A percentile compares a stretch with the other conserved stretches of the same genome.
phyloP scores from a whole-genome alignment of 345 rosid species.

The Ceriops decandra region DNA sequence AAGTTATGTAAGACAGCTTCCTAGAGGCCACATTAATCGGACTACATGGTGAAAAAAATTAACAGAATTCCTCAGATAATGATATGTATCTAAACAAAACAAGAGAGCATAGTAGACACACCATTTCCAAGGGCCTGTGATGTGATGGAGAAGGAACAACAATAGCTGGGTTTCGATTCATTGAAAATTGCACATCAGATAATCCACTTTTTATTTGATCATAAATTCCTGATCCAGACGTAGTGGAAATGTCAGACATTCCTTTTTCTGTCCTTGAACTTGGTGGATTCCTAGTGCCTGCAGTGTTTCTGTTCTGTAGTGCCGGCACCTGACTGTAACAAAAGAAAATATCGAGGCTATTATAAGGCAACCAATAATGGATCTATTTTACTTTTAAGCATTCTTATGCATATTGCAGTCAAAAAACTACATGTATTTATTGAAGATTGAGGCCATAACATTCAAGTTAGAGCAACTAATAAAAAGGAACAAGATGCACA shows the following conservation, averaged over 20 bases:
- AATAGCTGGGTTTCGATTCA: constrained; percentile 35
- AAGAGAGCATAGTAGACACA: constrained; percentile 11
- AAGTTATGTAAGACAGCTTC: constrained; percentile 9
- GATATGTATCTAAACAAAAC: background rate
- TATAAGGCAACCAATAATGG: background rate
- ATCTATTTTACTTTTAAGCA: background rate
- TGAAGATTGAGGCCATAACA: too few species aligned
- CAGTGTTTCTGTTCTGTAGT: constrained; percentile 22
- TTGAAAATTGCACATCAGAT: constrained; percentile 34
- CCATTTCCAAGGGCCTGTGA: constrained; percentile 32
- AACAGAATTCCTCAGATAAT: constrained; percentile 4
- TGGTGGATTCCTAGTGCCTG: constrained; percentile 19
- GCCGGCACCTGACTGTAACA: constrained; percentile 33
- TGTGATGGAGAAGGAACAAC: constrained; percentile 39
- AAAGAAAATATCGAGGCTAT: constrained; percentile 5
- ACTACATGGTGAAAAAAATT: constrained; percentile 7
- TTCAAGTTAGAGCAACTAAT: too few species aligned
- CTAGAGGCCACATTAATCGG: background rate
- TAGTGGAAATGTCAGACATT: constrained; percentile 20
- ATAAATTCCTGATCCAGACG: constrained; percentile 36
- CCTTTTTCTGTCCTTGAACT: constrained; percentile 30
- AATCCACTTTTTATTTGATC: constrained; percentile 36
- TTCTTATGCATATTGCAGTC: too few species aligned
- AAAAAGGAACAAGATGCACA: background rate
- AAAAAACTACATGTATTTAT: too few species aligned